Percentiles rank a stretch among this genome's conserved stretches.
These are phyloP conservation scores for Beauveria australis DNA, from an alignment of 2,329 filamentous ascomycete species.

Conservation along the genomic window DNA sequence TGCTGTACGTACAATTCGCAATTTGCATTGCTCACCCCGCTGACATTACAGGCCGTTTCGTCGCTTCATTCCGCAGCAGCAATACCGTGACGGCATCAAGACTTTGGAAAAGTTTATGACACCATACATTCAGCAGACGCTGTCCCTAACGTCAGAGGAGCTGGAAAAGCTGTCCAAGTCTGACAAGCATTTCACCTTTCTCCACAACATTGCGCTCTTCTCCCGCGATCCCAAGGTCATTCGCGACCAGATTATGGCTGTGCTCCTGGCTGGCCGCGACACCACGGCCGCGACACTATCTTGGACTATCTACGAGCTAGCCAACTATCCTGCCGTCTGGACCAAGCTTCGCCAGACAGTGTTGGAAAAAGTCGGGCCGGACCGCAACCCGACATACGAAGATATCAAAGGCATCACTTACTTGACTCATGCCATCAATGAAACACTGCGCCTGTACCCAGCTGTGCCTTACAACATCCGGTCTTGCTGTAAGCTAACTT, in stretches of 20 bases:
- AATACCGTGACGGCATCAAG: slow-evolving; percentile 55
- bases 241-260: slow-evolving; percentile 67
- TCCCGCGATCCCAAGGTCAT: slow-evolving; percentile 56
- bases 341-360: slow-evolving; percentile 68
- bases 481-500: slow-evolving; percentile 52
- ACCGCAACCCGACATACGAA: slow-evolving; percentile 59
- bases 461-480: slow-evolving; percentile 74
- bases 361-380: slow-evolving; percentile 53
- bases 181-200: slow-evolving; percentile 62
- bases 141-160: slow-evolving; percentile 55
- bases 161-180: slow-evolving; percentile 61
- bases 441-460: slow-evolving; percentile 70
- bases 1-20: slow-evolving; percentile 23
- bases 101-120: slow-evolving; percentile 61
- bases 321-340: slow-evolving; percentile 59
- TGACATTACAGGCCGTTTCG: slow-evolving; percentile 44
- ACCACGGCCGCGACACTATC: slow-evolving; percentile 77
- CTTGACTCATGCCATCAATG: slow-evolving; percentile 63
- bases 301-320: slow-evolving; percentile 77
- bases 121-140: slow-evolving; percentile 58
- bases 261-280: slow-evolving; percentile 76
- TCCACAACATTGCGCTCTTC: slow-evolving; percentile 66
- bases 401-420: slow-evolving; percentile 87
- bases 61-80: slow-evolving; percentile 46
- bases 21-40: neutral